These are phyloP conservation scores for Emmonsiellopsis sp. DNA, from an alignment of 2,329 filamentous ascomycete species.

Conservation along the genomic window DNA sequence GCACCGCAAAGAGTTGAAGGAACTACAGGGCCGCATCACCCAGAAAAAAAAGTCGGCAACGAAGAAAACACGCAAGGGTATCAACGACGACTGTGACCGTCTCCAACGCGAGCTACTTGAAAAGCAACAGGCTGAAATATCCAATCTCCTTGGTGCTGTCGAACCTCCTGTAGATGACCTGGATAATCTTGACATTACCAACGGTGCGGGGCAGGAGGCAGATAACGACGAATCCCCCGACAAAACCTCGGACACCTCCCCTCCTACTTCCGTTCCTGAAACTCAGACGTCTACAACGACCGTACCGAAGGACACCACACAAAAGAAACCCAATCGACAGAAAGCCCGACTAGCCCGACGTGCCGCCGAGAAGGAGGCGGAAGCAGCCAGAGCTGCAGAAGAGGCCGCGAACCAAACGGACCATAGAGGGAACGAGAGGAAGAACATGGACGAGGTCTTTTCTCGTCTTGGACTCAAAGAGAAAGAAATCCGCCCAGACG, in stretches of 20 bases:
- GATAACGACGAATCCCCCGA: constrained; percentile 1
- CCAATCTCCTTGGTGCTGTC: constrained; percentile 31
- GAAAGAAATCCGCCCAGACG: constrained; percentile 76
- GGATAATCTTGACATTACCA: constrained; percentile 26
- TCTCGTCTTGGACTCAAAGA: constrained; percentile 56
- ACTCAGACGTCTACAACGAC: not conserved
- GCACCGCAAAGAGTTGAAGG: constrained; percentile 81
- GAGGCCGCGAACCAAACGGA: constrained; percentile 71
- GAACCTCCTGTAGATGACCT: constrained; percentile 14
- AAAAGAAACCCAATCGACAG: constrained; percentile 77
- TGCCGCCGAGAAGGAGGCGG: constrained; percentile 71
- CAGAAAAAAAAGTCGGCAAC: constrained; percentile 96
- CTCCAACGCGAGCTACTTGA: constrained; percentile 49
- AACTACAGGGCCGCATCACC: constrained; percentile 75
- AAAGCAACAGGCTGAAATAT: constrained; percentile 44
- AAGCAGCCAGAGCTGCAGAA: constrained; percentile 56
- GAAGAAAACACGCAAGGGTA: constrained; percentile 65
- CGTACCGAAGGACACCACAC: constrained; percentile 6
- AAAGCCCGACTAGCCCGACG: constrained; percentile 86
- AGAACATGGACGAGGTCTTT: constrained; percentile 62
- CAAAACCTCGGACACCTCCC: not conserved
- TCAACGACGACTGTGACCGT: constrained; percentile 57
- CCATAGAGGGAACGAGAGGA: constrained; percentile 59
- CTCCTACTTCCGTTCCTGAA: not conserved
- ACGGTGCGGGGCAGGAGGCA: constrained; percentile 13